Conservation (phyloP, 805 yeast genomes). For the Metschnikowia cerradonensis region DNA sequence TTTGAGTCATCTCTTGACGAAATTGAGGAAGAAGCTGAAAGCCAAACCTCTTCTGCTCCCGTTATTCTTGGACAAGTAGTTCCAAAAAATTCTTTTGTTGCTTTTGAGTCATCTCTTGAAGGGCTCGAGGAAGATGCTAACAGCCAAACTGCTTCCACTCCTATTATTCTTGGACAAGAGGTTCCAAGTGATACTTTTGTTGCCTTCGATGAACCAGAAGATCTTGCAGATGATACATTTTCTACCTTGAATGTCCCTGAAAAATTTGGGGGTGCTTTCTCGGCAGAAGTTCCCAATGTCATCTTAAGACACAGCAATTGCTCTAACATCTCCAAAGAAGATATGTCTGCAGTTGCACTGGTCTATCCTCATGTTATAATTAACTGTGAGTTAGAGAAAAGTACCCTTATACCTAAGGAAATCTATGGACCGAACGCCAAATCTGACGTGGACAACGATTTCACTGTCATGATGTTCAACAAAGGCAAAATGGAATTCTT, state of each 20-base stretch:
- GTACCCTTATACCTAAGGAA: slow-evolving; percentile 11
- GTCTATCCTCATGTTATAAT: slow-evolving; percentile 14
- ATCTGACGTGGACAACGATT: neutral
- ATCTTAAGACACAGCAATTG: slow-evolving; percentile 7
- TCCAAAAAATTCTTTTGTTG: too few relatives aligned
- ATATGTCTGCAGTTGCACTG: slow-evolving; percentile 3
- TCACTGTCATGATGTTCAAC: neutral
- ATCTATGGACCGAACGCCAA: neutral
- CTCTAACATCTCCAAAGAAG: slow-evolving; percentile 5
- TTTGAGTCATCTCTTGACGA: too few relatives aligned
- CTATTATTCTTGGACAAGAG: too few relatives aligned
- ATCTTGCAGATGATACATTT: neutral
- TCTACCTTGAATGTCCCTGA: neutral
- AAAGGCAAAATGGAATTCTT: slow-evolving; percentile 1
- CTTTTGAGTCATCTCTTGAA: too few relatives aligned
- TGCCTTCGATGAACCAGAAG: neutral
- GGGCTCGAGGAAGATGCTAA: too few relatives aligned
- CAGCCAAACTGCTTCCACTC: too few relatives aligned
- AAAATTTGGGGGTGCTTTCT: neutral
- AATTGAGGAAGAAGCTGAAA: too few relatives aligned
- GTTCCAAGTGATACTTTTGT: too few relatives aligned
- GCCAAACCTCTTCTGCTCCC: too few relatives aligned
- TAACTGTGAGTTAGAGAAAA: slow-evolving; percentile 10
- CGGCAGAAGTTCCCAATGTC: neutral
- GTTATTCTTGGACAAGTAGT: too few relatives aligned